A percentile compares a stretch with the other conserved stretches of the same genome.
These are phyloP conservation scores for Aspergillus calidoustus DNA, from an alignment of 2,329 filamentous ascomycete genomes.

Conservation along the genomic window DNA sequence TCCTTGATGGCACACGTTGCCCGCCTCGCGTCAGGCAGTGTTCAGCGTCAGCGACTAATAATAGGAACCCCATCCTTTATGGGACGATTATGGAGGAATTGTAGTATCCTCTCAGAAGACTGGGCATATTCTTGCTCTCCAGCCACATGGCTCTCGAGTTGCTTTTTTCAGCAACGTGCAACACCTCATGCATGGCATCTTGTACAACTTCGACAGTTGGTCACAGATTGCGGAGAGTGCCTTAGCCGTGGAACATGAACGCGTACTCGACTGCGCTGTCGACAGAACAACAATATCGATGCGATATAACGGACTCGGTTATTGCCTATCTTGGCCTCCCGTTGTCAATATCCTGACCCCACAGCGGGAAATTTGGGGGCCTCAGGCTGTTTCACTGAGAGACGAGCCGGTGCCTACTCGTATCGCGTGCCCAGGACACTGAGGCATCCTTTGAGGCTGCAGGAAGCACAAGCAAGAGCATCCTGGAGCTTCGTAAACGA, in stretches of 20 bases:
- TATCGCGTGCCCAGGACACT: neutral
- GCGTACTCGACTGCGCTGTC: neutral
- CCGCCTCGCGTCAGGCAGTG: neutral
- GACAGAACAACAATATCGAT: neutral
- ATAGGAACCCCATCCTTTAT: neutral
- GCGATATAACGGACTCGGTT: neutral
- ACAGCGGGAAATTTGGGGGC: neutral
- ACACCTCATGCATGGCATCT: slow-evolving; percentile 3
- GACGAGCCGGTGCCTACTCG: neutral
- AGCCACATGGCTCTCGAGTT: slow-evolving; percentile 4
- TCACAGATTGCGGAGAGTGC: neutral
- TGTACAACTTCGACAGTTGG: neutral
- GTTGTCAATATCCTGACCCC: neutral
- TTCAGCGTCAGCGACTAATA: neutral
- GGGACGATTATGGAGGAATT: neutral
- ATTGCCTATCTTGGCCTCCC: neutral
- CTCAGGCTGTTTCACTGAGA: neutral
- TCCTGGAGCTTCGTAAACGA: slow-evolving; percentile 1
- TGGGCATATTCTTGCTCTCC: neutral
- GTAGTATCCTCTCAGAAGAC: neutral
- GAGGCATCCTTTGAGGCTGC: slow-evolving; percentile 1
- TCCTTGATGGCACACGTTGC: neutral
- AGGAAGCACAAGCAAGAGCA: neutral
- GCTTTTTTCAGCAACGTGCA: slow-evolving; percentile 7
- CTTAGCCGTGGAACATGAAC: slow-evolving; percentile 8